A percentile compares a stretch with the other conserved stretches of the same genome.
Conservation (phyloP, 2,329 filamentous ascomycete genomes). For the Cytospora paraplurivora region DNA sequence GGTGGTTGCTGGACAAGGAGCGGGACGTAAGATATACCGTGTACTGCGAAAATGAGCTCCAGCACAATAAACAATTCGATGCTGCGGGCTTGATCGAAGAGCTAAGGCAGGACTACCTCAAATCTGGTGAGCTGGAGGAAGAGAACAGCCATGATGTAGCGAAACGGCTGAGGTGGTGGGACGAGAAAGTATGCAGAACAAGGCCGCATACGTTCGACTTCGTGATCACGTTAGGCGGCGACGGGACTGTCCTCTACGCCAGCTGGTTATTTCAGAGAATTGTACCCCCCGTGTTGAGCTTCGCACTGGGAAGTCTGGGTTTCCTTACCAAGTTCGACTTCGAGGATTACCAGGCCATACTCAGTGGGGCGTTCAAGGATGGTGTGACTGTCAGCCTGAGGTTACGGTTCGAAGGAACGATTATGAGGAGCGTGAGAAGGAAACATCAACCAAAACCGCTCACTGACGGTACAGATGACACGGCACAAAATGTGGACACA, state of each 20-base stretch:
- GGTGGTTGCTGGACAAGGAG: conserved; percentile 78
- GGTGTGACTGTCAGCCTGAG: conserved; percentile 88
- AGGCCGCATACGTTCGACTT: conserved; percentile 92
- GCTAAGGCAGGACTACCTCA: conserved; percentile 47
- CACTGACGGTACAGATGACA: conserved; percentile 21
- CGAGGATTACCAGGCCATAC: conserved; percentile 67
- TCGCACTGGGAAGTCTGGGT: conserved; percentile 86
- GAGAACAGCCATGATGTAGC: conserved; percentile 43
- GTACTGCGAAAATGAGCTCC: conserved; percentile 78
- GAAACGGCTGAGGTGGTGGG: conserved; percentile 77
- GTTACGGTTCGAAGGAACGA: conserved; percentile 86
- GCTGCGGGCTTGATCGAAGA: conserved; percentile 67
- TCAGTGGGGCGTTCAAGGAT: conserved; percentile 73
- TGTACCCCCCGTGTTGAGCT: conserved; percentile 90
- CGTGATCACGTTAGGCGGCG: conserved; percentile 86
- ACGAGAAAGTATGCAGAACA: conserved; percentile 72
- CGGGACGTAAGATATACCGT: conserved; percentile 71
- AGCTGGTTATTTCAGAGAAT: conserved; percentile 97
- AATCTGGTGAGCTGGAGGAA: conserved; percentile 36
- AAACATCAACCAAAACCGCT: conserved; percentile 25
- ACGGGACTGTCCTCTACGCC: conserved; percentile 95
- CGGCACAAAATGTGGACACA: not conserved
- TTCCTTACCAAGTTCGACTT: conserved; percentile 98
- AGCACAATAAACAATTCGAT: conserved; percentile 73
- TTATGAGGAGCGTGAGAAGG: conserved; percentile 75